Evolutionary conservation across 1,284 basidiomycete species (phyloP).

Genomic region (Cutaneotrichosporon cutaneum): DNA sequence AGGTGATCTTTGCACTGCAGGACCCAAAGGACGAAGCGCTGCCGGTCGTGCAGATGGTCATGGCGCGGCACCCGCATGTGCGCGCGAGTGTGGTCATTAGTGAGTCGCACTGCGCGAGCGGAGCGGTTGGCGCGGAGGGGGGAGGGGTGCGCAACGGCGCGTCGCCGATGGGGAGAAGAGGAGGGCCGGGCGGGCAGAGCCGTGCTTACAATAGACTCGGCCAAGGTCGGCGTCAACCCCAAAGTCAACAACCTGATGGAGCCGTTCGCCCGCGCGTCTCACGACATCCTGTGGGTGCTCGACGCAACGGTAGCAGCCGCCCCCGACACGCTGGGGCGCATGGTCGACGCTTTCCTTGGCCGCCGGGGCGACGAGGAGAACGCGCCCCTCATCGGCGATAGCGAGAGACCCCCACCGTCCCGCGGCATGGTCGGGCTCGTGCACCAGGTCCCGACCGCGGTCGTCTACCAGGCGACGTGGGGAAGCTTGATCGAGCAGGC

Average conservation of each 20-base stretch:
- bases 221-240: conserved; percentile 80
- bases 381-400: conserved; percentile 30
- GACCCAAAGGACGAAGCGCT: conserved; percentile 79
- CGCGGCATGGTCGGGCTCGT: conserved; percentile 71
- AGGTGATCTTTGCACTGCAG: conserved; percentile 82
- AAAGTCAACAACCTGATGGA: conserved; percentile 96
- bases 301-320: conserved; percentile 87
- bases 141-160: too few species aligned
- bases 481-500: conserved; percentile 88
- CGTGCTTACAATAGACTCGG: conserved; percentile 48
- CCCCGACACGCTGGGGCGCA: conserved; percentile 76
- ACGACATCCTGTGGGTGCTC: conserved; percentile 95
- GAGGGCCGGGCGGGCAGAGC: too few species aligned
- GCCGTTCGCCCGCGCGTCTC: conserved; percentile 71
- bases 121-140: too few species aligned
- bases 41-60: conserved; percentile 69
- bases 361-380: conserved; percentile 36
- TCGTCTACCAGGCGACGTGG: conserved; percentile 64
- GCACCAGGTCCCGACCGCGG: conserved; percentile 93
- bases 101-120: conserved; percentile 50
- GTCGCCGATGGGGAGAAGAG: too few species aligned
- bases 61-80: conserved; percentile 68
- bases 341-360: conserved; percentile 66
- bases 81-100: conserved; percentile 72
- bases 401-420: conserved; percentile 33